A percentile compares a stretch with the other conserved stretches of the same genome.
Evolutionary conservation across 2,329 filamentous ascomycete genomes (phyloP).

Genomic region (Rosellinia necatrix): DNA sequence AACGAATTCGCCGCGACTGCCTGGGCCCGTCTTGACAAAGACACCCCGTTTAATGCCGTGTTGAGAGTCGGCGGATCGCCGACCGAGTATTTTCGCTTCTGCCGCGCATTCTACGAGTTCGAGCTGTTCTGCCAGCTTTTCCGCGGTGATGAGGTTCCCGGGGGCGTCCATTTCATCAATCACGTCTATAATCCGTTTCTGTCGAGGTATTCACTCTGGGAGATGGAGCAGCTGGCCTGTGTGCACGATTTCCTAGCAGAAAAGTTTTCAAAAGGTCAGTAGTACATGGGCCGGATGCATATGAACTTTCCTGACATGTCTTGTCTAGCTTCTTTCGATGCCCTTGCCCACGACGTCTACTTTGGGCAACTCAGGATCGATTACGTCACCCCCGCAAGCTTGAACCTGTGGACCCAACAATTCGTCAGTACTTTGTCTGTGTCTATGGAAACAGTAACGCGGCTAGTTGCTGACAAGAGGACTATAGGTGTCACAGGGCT

Average conservation of each 20-base stretch:
- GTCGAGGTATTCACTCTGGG: conserved; percentile 21
- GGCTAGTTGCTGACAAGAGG: neutral
- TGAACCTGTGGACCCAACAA: neutral
- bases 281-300: neutral
- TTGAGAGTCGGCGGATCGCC: no score
- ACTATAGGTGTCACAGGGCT: conserved; percentile 1
- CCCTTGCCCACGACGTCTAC: conserved; percentile 22
- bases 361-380: conserved; percentile 17
- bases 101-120: conserved; percentile 24
- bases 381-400: neutral
- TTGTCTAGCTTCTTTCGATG: conserved; percentile 18
- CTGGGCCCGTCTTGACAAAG: conserved; percentile 14
- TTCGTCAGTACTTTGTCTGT: neutral
- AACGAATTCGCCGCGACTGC: conserved; percentile 19
- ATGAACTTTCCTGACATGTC: neutral
- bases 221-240: conserved; percentile 25
- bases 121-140: conserved; percentile 24
- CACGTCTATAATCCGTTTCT: neutral
- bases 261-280: conserved; percentile 21
- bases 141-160: neutral
- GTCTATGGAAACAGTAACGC: neutral
- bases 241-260: conserved; percentile 22
- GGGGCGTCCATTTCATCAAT: neutral
- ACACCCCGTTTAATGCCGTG: no score
- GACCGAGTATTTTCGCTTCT: conserved; percentile 22